phyloP scores from a whole-genome alignment of 2,329 filamentous ascomycete genomes.

The Botryosphaeria agaves region DNA sequence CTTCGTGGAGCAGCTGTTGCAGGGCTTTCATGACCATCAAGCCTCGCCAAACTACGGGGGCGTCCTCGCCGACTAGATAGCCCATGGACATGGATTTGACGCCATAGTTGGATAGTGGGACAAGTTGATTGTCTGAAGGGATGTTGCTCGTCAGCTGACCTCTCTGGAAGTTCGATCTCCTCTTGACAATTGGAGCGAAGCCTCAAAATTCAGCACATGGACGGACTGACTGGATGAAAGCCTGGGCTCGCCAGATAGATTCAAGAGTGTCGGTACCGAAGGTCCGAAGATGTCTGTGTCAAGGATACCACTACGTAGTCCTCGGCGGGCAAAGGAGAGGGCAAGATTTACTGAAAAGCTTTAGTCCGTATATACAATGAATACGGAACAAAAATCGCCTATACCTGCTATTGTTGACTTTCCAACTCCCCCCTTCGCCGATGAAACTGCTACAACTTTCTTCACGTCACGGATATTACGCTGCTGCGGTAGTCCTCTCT shows the following conservation, averaged over 20 bases:
- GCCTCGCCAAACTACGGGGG: constrained; percentile 85
- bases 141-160: background rate
- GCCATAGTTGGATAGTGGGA: constrained; percentile 86
- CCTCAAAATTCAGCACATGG: background rate
- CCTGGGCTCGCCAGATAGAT: constrained; percentile 62
- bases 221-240: constrained; percentile 47
- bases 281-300: constrained; percentile 97
- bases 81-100: constrained; percentile 99
- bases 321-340: constrained; percentile 66
- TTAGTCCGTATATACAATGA: no score
- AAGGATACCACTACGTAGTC: constrained; percentile 69
- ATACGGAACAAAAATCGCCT: constrained; percentile 6
- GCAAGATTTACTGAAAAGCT: constrained; percentile 50
- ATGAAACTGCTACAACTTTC: constrained; percentile 93
- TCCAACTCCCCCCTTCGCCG: constrained; percentile 93
- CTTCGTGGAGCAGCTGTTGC: constrained; percentile 86
- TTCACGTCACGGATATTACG: constrained; percentile 68
- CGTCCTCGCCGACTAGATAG: constrained; percentile 64
- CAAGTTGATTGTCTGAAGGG: constrained; percentile 51
- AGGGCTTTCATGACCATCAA: constrained; percentile 97
- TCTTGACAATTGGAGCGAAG: no score
- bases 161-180: no score
- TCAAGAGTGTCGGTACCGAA: constrained; percentile 78
- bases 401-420: constrained; percentile 83
- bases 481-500: constrained; percentile 65